Conservation (phyloP, 352 stramenopile species). For the Aphanomyces euteiches region DNA sequence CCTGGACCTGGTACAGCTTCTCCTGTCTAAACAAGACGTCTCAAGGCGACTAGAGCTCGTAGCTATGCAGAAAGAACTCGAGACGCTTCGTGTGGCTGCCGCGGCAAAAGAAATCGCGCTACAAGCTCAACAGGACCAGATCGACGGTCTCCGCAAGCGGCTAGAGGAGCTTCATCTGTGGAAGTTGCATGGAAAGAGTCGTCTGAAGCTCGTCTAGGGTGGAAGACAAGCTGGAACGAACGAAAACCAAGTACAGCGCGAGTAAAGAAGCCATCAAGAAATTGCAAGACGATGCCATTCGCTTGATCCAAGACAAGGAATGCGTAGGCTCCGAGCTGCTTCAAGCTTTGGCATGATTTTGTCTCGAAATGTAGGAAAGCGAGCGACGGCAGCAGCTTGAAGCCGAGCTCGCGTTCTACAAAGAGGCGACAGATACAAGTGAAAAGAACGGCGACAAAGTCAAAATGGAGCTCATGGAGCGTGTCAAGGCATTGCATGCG, state of each 20-base stretch:
- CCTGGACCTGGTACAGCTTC: too few relatives aligned
- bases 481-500: conserved; percentile 47
- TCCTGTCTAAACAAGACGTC: too few relatives aligned
- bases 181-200: not conserved
- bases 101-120: conserved; percentile 53
- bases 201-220: not conserved
- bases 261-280: conserved; percentile 37
- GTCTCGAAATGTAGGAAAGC: conserved; percentile 40
- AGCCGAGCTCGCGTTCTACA: conserved; percentile 58
- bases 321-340: conserved; percentile 40
- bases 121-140: conserved; percentile 56
- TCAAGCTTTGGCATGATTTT: conserved; percentile 43
- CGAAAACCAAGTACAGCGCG: conserved; percentile 37
- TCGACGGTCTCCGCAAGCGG: conserved; percentile 52
- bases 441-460: conserved; percentile 52
- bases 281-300: conserved; percentile 49
- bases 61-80: conserved; percentile 49
- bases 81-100: conserved; percentile 53
- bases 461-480: conserved; percentile 52
- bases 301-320: conserved; percentile 55
- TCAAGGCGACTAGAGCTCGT: too few relatives aligned
- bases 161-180: conserved; percentile 53
- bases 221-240: conserved; percentile 44
- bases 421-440: conserved; percentile 48
- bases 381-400: conserved; percentile 47